Conservation (phyloP, 176 grass and related monocot species). For the Calamus simplicifolius region DNA sequence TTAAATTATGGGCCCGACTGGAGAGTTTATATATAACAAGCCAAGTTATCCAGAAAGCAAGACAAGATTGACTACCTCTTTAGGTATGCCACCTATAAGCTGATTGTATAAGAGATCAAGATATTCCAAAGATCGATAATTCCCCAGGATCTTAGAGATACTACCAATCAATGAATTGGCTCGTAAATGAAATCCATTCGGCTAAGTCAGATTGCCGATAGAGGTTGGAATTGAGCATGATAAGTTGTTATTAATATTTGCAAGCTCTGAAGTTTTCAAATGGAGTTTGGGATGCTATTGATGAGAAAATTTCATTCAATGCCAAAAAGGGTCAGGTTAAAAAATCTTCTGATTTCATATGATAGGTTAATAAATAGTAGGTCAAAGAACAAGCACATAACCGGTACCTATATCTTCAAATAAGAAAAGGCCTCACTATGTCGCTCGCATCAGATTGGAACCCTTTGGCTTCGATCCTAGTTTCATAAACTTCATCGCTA, state of each 20-base stretch:
- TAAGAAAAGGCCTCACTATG: too few species aligned
- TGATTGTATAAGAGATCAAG: constrained; percentile 7
- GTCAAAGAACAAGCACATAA: too few species aligned
- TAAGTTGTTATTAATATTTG: background rate
- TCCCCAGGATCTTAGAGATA: constrained; percentile 24
- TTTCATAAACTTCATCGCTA: too few species aligned
- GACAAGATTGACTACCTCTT: background rate
- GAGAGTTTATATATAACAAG: constrained; percentile 5
- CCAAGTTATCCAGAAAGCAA: background rate
- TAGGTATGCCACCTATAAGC: constrained; percentile 5
- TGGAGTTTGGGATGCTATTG: too few species aligned
- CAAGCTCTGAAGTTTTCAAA: too few species aligned
- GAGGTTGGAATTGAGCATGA: background rate
- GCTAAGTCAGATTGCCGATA: constrained; percentile 22
- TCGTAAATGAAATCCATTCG: constrained; percentile 15
- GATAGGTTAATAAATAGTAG: too few species aligned
- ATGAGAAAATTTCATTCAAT: too few species aligned
- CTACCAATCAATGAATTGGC: constrained; percentile 3
- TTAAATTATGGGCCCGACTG: background rate
- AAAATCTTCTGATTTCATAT: too few species aligned
- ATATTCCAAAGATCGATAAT: background rate
- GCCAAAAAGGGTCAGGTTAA: too few species aligned
- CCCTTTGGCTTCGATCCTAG: too few species aligned
- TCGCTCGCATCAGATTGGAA: too few species aligned
- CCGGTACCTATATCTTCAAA: too few species aligned